Evolutionary conservation across 805 yeast species (phyloP).

Genomic region (Candida andamanensis): DNA sequence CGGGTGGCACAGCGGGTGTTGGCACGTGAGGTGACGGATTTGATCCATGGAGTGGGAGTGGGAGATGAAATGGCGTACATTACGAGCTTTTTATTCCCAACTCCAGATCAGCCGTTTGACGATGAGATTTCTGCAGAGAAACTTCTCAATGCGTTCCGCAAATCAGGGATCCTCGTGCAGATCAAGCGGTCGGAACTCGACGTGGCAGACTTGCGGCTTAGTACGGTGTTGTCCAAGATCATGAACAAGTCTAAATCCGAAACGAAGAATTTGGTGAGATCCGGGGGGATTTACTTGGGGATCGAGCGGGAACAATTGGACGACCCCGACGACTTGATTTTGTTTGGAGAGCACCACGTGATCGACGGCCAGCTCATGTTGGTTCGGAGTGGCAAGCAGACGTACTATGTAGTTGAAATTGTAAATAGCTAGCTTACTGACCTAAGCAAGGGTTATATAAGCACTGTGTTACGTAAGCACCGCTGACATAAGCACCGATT

Average conservation of each 20-base stretch:
- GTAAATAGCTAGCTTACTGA: no score
- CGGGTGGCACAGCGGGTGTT: conserved; percentile 71
- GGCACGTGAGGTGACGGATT: conserved; percentile 81
- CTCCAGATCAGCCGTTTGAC: conserved; percentile 44
- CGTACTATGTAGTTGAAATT: conserved; percentile 52
- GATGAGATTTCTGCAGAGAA: conserved; percentile 44
- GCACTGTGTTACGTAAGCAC: no score
- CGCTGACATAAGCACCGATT: no score
- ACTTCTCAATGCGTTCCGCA: conserved; percentile 50
- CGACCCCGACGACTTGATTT: conserved; percentile 45
- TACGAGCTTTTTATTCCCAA: conserved; percentile 63
- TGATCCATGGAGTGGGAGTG: conserved; percentile 77
- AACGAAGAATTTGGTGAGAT: conserved; percentile 54
- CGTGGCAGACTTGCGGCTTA: conserved; percentile 39
- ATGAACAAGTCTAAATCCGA: conserved; percentile 51
- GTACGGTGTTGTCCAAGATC: conserved; percentile 47
- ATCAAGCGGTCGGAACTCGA: conserved; percentile 30
- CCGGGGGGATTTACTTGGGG: conserved; percentile 75
- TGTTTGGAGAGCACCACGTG: conserved; percentile 44
- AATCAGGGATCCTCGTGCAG: conserved; percentile 49
- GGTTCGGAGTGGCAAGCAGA: conserved; percentile 70
- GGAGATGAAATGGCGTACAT: conserved; percentile 65
- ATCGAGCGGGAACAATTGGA: conserved; percentile 46
- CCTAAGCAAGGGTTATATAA: no score
- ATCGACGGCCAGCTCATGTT: conserved; percentile 59